A percentile compares a stretch with the other conserved stretches of the same genome.
Evolutionary conservation across 805 yeast species (phyloP).

Genomic region (Lachancea thermotolerans): DNA sequence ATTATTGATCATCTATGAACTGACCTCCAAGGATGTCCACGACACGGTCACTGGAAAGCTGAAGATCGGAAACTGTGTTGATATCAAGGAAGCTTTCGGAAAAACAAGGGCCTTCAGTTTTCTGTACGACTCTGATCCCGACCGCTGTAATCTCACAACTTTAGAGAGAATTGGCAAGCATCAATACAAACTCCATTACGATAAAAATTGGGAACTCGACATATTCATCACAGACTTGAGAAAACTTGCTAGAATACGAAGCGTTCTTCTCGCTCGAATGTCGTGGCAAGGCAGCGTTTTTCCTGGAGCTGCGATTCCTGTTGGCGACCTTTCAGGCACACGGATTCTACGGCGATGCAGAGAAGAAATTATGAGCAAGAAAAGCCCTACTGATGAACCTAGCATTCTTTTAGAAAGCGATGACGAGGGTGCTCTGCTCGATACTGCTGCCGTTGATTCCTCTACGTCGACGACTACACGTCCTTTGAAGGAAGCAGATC

Average conservation of each 20-base stretch:
- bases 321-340: conserved; percentile 1
- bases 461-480: too few relatives aligned
- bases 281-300: conserved; percentile 5
- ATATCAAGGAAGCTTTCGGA: conserved; percentile 14
- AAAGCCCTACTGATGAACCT: neutral
- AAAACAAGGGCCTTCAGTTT: neutral
- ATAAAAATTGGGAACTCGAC: conserved; percentile 28
- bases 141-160: conserved; percentile 15
- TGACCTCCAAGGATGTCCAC: conserved; percentile 19
- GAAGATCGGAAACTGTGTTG: conserved; percentile 21
- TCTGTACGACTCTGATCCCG: neutral
- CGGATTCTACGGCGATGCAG: conserved; percentile 6
- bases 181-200: conserved; percentile 23
- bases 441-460: neutral
- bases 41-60: conserved; percentile 20
- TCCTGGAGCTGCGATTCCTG: neutral
- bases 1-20: conserved; percentile 23
- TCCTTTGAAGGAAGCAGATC: neutral
- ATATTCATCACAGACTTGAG: conserved; percentile 24
- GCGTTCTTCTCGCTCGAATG: conserved; percentile 14
- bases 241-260: conserved; percentile 20
- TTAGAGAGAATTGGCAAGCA: conserved; percentile 23
- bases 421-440: conserved; percentile 4
- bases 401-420: conserved; percentile 7
- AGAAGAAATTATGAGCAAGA: conserved; percentile 1